Evolutionary conservation across 2,329 filamentous ascomycete species (phyloP).

Genomic region (Cytospora paraplurivora): DNA sequence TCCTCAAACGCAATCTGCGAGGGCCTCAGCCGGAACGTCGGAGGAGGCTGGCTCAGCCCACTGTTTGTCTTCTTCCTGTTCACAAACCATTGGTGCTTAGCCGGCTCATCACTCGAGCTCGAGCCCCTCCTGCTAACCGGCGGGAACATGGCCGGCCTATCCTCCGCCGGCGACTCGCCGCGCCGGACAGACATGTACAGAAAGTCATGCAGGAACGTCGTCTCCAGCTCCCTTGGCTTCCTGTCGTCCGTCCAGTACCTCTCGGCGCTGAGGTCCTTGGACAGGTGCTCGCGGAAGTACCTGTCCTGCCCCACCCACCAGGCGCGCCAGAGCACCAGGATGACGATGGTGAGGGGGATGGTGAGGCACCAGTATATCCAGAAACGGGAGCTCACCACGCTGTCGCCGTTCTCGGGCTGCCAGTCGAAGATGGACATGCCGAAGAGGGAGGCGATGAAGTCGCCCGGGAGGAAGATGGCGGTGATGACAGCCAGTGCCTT

Average conservation of each 20-base stretch:
- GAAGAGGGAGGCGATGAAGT: slow-evolving; percentile 50
- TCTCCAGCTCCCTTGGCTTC: slow-evolving; percentile 45
- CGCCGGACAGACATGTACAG: slow-evolving; percentile 43
- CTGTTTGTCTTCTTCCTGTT: slow-evolving; percentile 8
- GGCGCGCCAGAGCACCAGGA: slow-evolving; percentile 46
- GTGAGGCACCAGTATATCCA: slow-evolving; percentile 51
- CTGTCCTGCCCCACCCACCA: slow-evolving; percentile 53
- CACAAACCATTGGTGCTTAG: slow-evolving; percentile 5
- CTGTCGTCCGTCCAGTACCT: slow-evolving; percentile 51
- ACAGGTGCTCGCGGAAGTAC: slow-evolving; percentile 48
- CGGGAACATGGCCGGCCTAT: not conserved
- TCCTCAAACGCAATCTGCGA: slow-evolving; percentile 21
- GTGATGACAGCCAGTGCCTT: slow-evolving; percentile 52
- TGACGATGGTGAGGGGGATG: slow-evolving; percentile 46
- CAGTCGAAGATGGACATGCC: slow-evolving; percentile 53
- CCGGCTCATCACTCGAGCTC: slow-evolving; percentile 17
- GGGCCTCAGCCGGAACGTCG: slow-evolving; percentile 21
- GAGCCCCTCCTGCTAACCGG: not conserved
- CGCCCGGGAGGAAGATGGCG: slow-evolving; percentile 50
- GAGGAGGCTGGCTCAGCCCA: slow-evolving; percentile 17
- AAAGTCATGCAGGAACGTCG: slow-evolving; percentile 48
- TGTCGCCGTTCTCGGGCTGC: slow-evolving; percentile 38
- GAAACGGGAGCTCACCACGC: slow-evolving; percentile 44
- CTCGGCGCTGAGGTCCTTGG: slow-evolving; percentile 50
- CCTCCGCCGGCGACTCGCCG: slow-evolving; percentile 15